Conservation (phyloP, 176 grass and related monocot species). For the Thinopyrum elongatum region DNA sequence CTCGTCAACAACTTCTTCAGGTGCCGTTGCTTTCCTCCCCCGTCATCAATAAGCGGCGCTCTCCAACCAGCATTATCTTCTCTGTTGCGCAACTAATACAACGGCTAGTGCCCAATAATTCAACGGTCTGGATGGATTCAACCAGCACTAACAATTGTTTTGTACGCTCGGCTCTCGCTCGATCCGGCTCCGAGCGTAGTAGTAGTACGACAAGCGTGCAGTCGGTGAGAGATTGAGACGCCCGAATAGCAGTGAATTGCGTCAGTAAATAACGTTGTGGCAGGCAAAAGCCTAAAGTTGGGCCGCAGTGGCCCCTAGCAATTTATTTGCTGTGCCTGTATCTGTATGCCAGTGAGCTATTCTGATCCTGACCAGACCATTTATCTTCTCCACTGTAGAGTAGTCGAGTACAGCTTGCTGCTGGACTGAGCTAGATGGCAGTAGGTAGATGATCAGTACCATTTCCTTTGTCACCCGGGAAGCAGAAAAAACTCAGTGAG, state of each 20-base stretch:
- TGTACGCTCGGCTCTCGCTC: not conserved
- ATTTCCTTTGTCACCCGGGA: not conserved
- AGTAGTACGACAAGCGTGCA: not conserved
- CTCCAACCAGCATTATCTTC: not conserved
- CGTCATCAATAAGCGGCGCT: not conserved
- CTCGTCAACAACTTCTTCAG: slow-evolving; percentile 72
- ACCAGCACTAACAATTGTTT: not conserved
- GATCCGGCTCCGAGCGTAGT: not conserved
- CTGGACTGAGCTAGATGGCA: not conserved
- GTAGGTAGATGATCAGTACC: not conserved
- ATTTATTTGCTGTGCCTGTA: not conserved
- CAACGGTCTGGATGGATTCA: not conserved
- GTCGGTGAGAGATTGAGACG: not conserved
- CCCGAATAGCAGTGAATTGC: not conserved
- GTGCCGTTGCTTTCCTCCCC: not conserved
- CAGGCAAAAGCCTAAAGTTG: not conserved
- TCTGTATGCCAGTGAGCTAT: not conserved
- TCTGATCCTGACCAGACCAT: not conserved
- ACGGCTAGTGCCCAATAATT: not conserved
- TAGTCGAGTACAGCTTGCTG: not conserved
- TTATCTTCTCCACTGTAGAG: not conserved
- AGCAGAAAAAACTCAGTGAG: not conserved
- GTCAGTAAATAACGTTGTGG: not conserved
- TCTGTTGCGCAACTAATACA: not conserved
- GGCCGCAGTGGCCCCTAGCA: not conserved